phyloP scores from a whole-genome alignment of 1,139 yeast species.

The Geotrichum macrosporum region DNA sequence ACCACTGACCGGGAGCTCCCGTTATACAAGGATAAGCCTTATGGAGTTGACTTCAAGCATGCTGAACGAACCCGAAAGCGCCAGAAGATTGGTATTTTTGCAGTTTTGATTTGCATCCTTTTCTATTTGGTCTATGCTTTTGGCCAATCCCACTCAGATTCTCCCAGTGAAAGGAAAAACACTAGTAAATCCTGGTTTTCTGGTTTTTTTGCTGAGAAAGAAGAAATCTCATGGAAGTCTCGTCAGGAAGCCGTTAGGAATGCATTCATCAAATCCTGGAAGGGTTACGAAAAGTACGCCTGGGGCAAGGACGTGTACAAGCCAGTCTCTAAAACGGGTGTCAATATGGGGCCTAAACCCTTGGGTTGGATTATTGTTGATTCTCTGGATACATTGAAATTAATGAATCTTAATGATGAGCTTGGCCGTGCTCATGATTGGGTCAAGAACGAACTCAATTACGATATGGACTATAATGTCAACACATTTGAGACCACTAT shows the following conservation, averaged over 20 bases:
- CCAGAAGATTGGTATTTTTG: conserved; percentile 22
- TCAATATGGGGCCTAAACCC: conserved; percentile 77
- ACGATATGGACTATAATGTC: conserved; percentile 67
- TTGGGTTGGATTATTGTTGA: conserved; percentile 96
- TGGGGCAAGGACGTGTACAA: conserved; percentile 77
- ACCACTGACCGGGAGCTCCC: conserved; percentile 28
- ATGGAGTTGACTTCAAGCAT: conserved; percentile 23
- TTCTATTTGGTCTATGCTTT: conserved; percentile 27
- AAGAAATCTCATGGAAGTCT: conserved; percentile 37
- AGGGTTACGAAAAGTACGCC: conserved; percentile 66
- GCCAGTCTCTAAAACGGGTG: conserved; percentile 58
- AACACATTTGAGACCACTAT: conserved; percentile 91
- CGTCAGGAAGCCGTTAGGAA: conserved; percentile 55
- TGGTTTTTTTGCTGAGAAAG: conserved; percentile 10
- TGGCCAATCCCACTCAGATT: conserved; percentile 21
- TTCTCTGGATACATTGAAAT: conserved; percentile 72
- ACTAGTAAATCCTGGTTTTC: conserved; percentile 4
- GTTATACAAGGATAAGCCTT: conserved; percentile 38
- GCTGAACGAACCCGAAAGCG: conserved; percentile 21
- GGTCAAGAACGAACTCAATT: conserved; percentile 58
- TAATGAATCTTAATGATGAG: conserved; percentile 74
- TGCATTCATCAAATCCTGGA: conserved; percentile 76
- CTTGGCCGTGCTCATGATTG: conserved; percentile 63
- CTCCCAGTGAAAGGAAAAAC: too few species aligned
- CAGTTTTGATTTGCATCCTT: conserved; percentile 24